Evolutionary conservation across 805 yeast genomes (phyloP), one percentile per base, ranked within the genome.

Genomic region (Schizosaccharomyces japonicus): DNA sequence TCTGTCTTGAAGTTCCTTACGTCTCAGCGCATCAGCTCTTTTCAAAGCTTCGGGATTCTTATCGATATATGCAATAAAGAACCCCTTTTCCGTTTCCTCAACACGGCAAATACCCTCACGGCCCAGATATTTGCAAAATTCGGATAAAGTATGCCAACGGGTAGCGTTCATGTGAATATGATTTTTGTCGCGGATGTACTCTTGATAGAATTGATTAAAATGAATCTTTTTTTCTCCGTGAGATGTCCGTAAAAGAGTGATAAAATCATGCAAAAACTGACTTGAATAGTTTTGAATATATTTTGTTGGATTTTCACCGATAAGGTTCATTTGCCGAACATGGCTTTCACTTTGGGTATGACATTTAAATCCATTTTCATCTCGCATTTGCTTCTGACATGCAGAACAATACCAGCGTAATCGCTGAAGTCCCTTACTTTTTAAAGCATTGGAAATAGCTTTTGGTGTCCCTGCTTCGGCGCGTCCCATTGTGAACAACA

Each of bases 81-180:
- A 53, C 46, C 70, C 65, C 44, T 67, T 62, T 51, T 60, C 60
- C 26, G 44, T 45, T 27, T 58, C 62, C 23, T 58, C 63, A 1
- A 81, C 77, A 23, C 63, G 60, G 25, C 82, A 71, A 3, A 69
- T 58, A 0, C 81, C 80, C 17, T 66, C 63, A 10, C 66, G 63
- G 1, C 75, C 77, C 52, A 85, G 61, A 52, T 72, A 63, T 50
- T 71, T 69, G 19, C 82, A 68, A 57, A 87, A 82, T 36, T 72
- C 69, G 0, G 83, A 71, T 44, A 90, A 61, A 1, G 79, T 71
- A 2, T 68, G 60, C 82, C 92, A 90, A 50, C 68, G 68, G 0
- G 98, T 90, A 1, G 95, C 76, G 55, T 83, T 84, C 78, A 90
- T 73, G 60, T 87, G 98, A 8, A 84, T 65, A 60, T 90, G 96